Conservation (phyloP, 1,139 yeast genomes). For the Suhomyces bribrorum region DNA sequence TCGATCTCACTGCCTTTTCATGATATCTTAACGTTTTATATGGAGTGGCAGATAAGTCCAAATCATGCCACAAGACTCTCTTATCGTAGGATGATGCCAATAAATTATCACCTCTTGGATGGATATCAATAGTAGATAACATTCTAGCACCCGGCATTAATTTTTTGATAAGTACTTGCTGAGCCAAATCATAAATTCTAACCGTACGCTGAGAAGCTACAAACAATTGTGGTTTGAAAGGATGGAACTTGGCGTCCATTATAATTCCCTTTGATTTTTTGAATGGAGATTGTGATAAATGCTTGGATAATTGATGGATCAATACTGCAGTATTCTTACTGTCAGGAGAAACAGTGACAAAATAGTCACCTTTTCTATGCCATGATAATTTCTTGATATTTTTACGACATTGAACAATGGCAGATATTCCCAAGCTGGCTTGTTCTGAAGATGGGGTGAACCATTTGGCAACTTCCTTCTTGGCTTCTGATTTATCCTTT, state of each 20-base stretch:
- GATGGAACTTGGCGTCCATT: slow-evolving; percentile 96
- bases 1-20: slow-evolving; percentile 89
- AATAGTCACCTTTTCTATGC: slow-evolving; percentile 98
- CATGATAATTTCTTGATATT: slow-evolving; percentile 83
- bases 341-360: slow-evolving; percentile 91
- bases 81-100: slow-evolving; percentile 92
- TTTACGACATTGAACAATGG: slow-evolving; percentile 66
- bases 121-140: slow-evolving; percentile 89
- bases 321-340: slow-evolving; percentile 86
- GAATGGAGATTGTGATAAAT: slow-evolving; percentile 96
- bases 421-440: slow-evolving; percentile 66
- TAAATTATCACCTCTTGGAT: slow-evolving; percentile 94
- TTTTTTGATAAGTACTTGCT: slow-evolving; percentile 80
- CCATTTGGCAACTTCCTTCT: slow-evolving; percentile 78
- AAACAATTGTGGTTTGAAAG: slow-evolving; percentile 89
- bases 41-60: slow-evolving; percentile 86
- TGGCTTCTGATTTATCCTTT: slow-evolving; percentile 32
- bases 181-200: slow-evolving; percentile 85
- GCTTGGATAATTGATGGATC: slow-evolving; percentile 92
- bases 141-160: slow-evolving; percentile 95
- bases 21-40: slow-evolving; percentile 95
- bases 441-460: slow-evolving; percentile 70
- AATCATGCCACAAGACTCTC: slow-evolving; percentile 95
- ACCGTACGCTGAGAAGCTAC: slow-evolving; percentile 94
- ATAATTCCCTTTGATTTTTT: slow-evolving; percentile 89